Conservation (phyloP, 768 basidiomycete genomes). For the Tubosaeta sp. region DNA sequence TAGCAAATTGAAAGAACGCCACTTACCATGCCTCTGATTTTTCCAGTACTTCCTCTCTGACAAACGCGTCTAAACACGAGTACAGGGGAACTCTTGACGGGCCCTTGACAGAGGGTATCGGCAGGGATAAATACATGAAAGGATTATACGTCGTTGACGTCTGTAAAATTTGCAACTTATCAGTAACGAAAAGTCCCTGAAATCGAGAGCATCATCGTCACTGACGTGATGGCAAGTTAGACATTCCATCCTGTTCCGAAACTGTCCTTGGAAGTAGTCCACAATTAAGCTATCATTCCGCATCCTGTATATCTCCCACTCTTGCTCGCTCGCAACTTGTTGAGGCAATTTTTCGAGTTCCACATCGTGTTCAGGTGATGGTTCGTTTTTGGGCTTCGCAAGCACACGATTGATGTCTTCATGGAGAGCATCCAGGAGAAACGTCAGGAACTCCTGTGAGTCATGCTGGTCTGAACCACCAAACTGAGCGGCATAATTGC, state of each 20-base stretch:
- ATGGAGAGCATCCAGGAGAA: constrained; percentile 88
- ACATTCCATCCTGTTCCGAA: constrained; percentile 85
- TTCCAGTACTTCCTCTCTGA: constrained; percentile 86
- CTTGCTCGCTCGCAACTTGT: constrained; percentile 86
- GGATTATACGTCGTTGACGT: constrained; percentile 97
- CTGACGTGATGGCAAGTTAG: constrained; percentile 82
- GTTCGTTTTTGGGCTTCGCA: constrained; percentile 57
- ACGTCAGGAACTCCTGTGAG: constrained; percentile 94
- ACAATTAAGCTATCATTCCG: constrained; percentile 93
- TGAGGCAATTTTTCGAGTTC: constrained; percentile 83
- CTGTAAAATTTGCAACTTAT: constrained; percentile 37
- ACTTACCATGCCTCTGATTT: constrained; percentile 90
- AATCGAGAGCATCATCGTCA: constrained; percentile 3
- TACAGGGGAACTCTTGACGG: constrained; percentile 63
- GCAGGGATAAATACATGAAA: constrained; percentile 92
- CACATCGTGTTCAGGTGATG: constrained; percentile 77
- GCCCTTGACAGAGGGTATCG: constrained; percentile 67
- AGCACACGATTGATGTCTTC: constrained; percentile 85
- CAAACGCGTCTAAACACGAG: constrained; percentile 85
- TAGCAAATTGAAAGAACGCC: not conserved
- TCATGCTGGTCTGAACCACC: constrained; percentile 90
- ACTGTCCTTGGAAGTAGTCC: constrained; percentile 97
- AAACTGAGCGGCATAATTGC: constrained; percentile 64
- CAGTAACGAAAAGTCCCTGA: constrained; percentile 8
- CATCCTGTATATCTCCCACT: constrained; percentile 88